phyloP scores from a whole-genome alignment of 2,329 filamentous ascomycete genomes.

The Neonectria ditissima region DNA sequence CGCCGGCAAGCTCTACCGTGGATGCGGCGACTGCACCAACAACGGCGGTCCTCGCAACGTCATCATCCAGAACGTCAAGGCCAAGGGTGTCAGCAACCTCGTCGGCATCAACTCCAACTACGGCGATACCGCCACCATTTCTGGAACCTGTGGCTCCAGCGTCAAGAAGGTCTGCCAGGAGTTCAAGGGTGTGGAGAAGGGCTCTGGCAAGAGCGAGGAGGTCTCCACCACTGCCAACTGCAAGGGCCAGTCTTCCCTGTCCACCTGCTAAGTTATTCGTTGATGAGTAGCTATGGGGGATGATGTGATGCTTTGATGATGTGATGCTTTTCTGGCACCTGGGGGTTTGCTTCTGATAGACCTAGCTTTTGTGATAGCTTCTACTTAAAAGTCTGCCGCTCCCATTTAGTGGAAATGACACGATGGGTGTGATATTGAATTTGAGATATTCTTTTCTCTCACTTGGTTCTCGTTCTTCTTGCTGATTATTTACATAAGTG shows the following conservation, averaged over 20 bases:
- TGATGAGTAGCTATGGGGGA: not conserved
- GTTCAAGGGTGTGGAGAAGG: slow-evolving; percentile 33
- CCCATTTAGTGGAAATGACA: not conserved
- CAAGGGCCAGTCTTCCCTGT: slow-evolving; percentile 21
- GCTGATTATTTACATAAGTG: too few species aligned
- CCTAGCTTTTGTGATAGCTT: not conserved
- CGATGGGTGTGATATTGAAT: not conserved
- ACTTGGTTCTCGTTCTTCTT: too few species aligned
- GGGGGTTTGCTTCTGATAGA: not conserved
- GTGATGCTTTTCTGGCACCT: not conserved
- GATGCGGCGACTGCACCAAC: slow-evolving; percentile 44
- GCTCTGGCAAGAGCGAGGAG: slow-evolving; percentile 13
- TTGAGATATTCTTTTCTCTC: not conserved
- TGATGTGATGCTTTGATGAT: not conserved
- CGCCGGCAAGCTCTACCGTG: slow-evolving; percentile 42
- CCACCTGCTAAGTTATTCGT: slow-evolving; percentile 16
- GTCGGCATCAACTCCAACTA: slow-evolving; percentile 45
- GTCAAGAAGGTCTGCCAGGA: slow-evolving; percentile 42
- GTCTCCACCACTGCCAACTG: slow-evolving; percentile 18
- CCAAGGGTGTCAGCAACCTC: slow-evolving; percentile 41
- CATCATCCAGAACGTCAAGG: slow-evolving; percentile 28
- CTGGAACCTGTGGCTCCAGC: slow-evolving; percentile 34
- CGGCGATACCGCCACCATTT: slow-evolving; percentile 35
- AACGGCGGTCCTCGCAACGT: slow-evolving; percentile 41
- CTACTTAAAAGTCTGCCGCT: not conserved